Evolutionary conservation across 202 grass and related monocot species (phyloP).

Genomic region (Setaria italica): DNA sequence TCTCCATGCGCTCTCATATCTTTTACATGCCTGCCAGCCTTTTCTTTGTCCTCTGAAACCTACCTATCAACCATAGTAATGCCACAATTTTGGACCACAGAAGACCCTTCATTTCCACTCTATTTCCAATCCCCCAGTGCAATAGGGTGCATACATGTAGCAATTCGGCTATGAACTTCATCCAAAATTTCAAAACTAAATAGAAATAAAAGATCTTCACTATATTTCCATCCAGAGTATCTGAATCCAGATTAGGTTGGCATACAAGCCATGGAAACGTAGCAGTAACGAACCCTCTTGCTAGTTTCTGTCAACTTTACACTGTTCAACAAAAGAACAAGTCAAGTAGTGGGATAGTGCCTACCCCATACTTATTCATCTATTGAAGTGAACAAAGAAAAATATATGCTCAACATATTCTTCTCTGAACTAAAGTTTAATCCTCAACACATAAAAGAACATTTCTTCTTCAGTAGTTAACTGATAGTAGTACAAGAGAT

Average conservation of each 20-base stretch:
- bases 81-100: constrained; percentile 7
- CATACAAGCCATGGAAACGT: not conserved
- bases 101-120: not conserved
- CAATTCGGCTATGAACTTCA: too few species aligned
- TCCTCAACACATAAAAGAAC: not conserved
- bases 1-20: not conserved
- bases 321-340: not conserved
- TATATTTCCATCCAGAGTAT: not conserved
- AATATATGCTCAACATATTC: not conserved
- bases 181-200: not conserved
- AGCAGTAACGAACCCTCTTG: not conserved
- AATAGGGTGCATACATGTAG: not conserved
- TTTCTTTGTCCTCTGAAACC: not conserved
- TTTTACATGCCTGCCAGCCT: not conserved
- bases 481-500: not conserved
- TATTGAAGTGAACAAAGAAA: not conserved
- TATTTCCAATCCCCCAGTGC: not conserved
- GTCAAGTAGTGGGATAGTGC: not conserved
- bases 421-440: not conserved
- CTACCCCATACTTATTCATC: not conserved
- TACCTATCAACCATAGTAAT: not conserved
- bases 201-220: not conserved
- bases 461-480: not conserved
- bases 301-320: not conserved
- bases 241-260: not conserved